Percentiles rank a stretch among this genome's conserved stretches.
Evolutionary conservation across 1,139 yeast species (phyloP).

Genomic region (Hansenula sp.): DNA sequence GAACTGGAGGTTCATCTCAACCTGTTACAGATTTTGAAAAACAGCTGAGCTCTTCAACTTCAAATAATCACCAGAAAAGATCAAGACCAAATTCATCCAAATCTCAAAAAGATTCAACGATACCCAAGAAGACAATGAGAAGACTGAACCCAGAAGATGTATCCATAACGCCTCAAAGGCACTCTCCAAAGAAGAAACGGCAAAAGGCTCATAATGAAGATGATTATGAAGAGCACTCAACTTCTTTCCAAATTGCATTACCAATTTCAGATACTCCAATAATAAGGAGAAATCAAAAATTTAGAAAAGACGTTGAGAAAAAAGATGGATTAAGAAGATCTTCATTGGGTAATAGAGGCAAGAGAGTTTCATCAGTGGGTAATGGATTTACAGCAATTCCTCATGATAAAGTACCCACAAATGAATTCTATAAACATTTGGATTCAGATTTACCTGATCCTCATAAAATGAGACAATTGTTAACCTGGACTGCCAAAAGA

Average conservation of each 20-base stretch:
- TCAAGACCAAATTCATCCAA: slow-evolving; percentile 1
- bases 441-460: slow-evolving; percentile 67
- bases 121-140: slow-evolving; percentile 11
- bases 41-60: background rate
- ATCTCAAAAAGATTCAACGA: background rate
- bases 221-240: slow-evolving; percentile 19
- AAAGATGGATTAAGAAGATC: slow-evolving; percentile 33
- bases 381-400: slow-evolving; percentile 70
- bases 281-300: slow-evolving; percentile 33
- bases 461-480: slow-evolving; percentile 64
- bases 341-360: slow-evolving; percentile 59
- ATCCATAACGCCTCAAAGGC: slow-evolving; percentile 18
- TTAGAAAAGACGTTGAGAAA: slow-evolving; percentile 24
- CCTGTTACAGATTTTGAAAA: slow-evolving; percentile 1
- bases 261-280: slow-evolving; percentile 40
- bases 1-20: slow-evolving; percentile 12
- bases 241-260: slow-evolving; percentile 26
- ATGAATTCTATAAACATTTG: slow-evolving; percentile 59
- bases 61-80: background rate
- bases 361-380: slow-evolving; percentile 70
- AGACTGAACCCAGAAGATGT: slow-evolving; percentile 19
- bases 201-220: slow-evolving; percentile 1
- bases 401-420: slow-evolving; percentile 55
- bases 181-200: slow-evolving; percentile 3
- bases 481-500: slow-evolving; percentile 66